Evolutionary conservation across 768 basidiomycete species (phyloP), one percentile per base, ranked within the genome.

Genomic region (Amanita rubescens): DNA sequence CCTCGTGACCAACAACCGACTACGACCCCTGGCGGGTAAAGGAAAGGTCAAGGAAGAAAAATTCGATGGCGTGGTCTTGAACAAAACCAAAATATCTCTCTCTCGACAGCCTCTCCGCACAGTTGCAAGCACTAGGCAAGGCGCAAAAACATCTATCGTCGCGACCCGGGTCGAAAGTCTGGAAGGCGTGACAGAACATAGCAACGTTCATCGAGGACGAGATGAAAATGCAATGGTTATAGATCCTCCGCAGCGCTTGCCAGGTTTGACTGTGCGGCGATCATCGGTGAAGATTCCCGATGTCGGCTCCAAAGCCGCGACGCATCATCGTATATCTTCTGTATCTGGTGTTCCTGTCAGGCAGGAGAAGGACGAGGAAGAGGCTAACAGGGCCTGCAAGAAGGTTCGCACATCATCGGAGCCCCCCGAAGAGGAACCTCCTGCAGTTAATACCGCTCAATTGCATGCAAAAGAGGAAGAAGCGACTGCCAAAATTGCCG

Each of bases 321-420:
- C 57, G 11, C 63, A 53, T 57, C 65, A 58, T 34, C 65, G 63
- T 14, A 41, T 53, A 19, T 60, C 67, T 55, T 44, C 51, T 8
- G 25, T 30, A 24, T 52, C 68, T 47, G 62, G 64, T 46, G 54
- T 62, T 20, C 30, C 35, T 17, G 48, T 48, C 24, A 32, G 59
- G 44, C 62, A 63, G 38, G 67, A 72, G 3, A 75, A 73, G 12
- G 81, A 81, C 24, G 76, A 77, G n/a, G 79, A 74, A 20, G 87
- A 85, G 38, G 74, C 74, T 9, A 67, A 70, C 35, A 84, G 82
- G 15, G 81, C 74, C 2, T 78, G 77, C 60, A 92, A 92, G 75
- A 87, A 87, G 66, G 78, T 84, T 57, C 75, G 87, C 34, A 79
- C 77, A 25, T 77, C 88, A 4, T 89, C 88, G 0, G 85, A 87